Percentiles rank a stretch among this genome's conserved stretches.
phyloP scores from a whole-genome alignment of 2,329 filamentous ascomycete genomes.

The Nothopassalora personata region DNA sequence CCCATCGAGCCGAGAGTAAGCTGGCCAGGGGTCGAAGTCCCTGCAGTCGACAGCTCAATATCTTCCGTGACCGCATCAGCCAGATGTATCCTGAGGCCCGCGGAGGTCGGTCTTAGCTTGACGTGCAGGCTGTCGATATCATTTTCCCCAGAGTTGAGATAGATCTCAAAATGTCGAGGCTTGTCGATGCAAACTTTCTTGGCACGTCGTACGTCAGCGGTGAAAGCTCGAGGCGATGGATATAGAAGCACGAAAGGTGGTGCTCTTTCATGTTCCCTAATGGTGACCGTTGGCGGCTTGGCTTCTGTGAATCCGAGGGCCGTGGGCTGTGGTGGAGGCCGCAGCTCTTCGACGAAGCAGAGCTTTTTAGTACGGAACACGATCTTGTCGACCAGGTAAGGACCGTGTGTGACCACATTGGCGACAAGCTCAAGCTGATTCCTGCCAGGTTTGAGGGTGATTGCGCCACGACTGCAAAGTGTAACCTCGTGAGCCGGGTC shows the following conservation, averaged over 20 bases:
- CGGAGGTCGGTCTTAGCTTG: constrained; percentile 54
- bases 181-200: constrained; percentile 73
- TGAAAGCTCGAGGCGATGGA: constrained; percentile 62
- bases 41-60: constrained; percentile 7
- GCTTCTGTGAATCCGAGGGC: constrained; percentile 45
- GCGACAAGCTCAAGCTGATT: constrained; percentile 49
- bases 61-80: constrained; percentile 39
- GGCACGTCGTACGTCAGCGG: constrained; percentile 61
- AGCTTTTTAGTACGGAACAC: constrained; percentile 61
- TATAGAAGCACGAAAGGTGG: constrained; percentile 61
- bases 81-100: constrained; percentile 54
- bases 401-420: constrained; percentile 60
- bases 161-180: constrained; percentile 69
- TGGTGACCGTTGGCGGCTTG: constrained; percentile 22
- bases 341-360: constrained; percentile 57
- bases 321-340: constrained; percentile 40
- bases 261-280: constrained; percentile 16
- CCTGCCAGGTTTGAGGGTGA: constrained; percentile 52
- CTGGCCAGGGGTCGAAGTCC: constrained; percentile 16
- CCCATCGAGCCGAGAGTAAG: constrained; percentile 19
- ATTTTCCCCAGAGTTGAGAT: constrained; percentile 70
- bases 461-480: constrained; percentile 48
- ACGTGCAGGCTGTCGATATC: constrained; percentile 47
- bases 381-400: constrained; percentile 69
- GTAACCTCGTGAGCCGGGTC: constrained; percentile 62